Conservation (phyloP, 176 grass and related monocot species). For the Dendrocalamus sinicus region DNA sequence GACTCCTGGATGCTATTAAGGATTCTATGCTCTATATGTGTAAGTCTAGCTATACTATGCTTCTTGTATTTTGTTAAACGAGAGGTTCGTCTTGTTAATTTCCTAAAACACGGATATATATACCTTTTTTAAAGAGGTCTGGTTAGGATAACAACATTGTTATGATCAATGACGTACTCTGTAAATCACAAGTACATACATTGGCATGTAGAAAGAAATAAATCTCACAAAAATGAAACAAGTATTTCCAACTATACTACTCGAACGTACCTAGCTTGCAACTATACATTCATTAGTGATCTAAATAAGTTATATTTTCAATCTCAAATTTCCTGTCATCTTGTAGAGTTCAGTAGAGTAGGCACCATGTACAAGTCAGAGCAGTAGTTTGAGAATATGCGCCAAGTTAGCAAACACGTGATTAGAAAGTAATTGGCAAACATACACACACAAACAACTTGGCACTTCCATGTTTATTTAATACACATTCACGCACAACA, state of each 20-base stretch:
- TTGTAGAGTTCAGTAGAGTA: slow-evolving; percentile 1
- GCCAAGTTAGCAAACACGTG: slow-evolving; percentile 10
- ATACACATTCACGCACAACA: background rate
- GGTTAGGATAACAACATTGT: background rate
- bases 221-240: background rate
- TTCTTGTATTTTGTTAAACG: background rate
- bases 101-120: background rate
- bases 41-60: background rate
- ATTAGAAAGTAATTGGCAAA: background rate
- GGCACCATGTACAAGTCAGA: background rate
- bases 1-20: background rate
- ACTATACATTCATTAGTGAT: background rate
- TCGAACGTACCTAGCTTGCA: background rate
- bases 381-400: background rate
- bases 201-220: background rate
- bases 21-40: background rate
- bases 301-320: background rate
- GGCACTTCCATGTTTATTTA: background rate
- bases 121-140: background rate
- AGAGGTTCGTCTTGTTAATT: background rate
- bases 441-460: background rate
- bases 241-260: background rate
- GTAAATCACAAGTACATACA: background rate
- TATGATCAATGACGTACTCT: background rate
- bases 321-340: background rate